Conservation (phyloP, 495 filamentous ascomycete species). For the Jackrogersella multiformis region DNA sequence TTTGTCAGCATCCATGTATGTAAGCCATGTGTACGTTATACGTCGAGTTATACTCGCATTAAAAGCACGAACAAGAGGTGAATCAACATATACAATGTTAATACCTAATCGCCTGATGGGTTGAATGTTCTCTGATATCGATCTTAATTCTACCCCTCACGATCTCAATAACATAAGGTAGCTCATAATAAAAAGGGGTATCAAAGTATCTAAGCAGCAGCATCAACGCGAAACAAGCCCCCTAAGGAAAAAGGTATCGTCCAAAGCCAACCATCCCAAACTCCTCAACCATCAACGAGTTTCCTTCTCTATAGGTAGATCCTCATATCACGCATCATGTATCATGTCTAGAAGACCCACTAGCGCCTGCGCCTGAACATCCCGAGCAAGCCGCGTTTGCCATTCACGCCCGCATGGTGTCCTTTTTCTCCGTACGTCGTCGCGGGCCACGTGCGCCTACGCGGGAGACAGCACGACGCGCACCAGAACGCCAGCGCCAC, state of each 20-base stretch:
- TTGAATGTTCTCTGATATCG: no score
- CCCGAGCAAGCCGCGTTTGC: constrained; percentile 27
- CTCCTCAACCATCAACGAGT: neutral
- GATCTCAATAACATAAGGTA: no score
- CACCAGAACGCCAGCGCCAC: constrained; percentile 66
- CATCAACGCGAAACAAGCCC: neutral
- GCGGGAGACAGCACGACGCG: constrained; percentile 60
- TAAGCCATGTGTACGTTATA: no score
- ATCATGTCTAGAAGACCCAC: no score
- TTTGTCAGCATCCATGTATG: no score
- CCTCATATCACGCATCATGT: no score
- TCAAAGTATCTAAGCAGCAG: neutral
- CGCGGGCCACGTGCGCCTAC: constrained; percentile 61
- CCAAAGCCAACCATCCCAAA: neutral
- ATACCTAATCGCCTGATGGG: no score
- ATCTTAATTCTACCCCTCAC: no score
- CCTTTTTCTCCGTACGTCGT: constrained; percentile 35
- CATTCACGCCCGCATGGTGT: constrained; percentile 11
- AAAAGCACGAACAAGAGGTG: no score
- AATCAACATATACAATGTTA: no score
- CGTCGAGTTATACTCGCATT: no score
- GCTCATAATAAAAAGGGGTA: no score
- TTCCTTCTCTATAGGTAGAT: neutral
- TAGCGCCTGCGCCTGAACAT: constrained; percentile 23
- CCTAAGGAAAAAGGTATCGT: neutral